Evolutionary conservation across 441 rosid genomes (phyloP).

Genomic region (Corymbia calophylla): DNA sequence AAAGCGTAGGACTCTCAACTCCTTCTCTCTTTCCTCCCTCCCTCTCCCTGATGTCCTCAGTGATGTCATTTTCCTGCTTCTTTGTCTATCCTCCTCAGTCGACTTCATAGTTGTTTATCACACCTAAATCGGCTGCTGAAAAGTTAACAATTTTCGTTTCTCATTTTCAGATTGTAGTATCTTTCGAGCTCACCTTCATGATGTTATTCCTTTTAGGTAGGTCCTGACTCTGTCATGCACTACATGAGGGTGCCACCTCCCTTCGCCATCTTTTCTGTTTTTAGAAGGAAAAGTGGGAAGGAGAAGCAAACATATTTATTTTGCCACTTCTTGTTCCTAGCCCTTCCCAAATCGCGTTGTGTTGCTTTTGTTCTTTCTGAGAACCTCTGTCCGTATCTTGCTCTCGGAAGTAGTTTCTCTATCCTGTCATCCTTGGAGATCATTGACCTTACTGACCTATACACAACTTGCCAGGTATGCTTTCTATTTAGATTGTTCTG

Average conservation of each 20-base stretch:
- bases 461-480: background rate
- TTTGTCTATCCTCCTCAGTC: background rate
- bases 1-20: slow-evolving; percentile 8
- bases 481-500: background rate
- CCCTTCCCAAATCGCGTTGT: slow-evolving; percentile 3
- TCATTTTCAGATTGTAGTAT: background rate
- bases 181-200: background rate
- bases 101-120: background rate
- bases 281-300: slow-evolving; percentile 41
- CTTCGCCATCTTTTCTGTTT: slow-evolving; percentile 38
- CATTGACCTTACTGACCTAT: slow-evolving; percentile 11
- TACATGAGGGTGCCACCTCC: slow-evolving; percentile 16
- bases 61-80: background rate
- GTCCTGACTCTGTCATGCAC: slow-evolving; percentile 12
- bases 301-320: slow-evolving; percentile 15
- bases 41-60: background rate
- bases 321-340: slow-evolving; percentile 19
- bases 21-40: background rate
- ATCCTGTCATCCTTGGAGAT: slow-evolving; percentile 15
- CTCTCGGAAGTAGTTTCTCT: background rate
- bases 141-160: slow-evolving; percentile 8
- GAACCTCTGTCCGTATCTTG: slow-evolving; percentile 2
- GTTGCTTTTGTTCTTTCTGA: slow-evolving; percentile 14
- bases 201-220: slow-evolving; percentile 11
- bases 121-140: slow-evolving; percentile 15